These are phyloP conservation scores for Arthrobotrys megalospora DNA, from an alignment of 2,329 filamentous ascomycete genomes.

Conservation along the genomic window DNA sequence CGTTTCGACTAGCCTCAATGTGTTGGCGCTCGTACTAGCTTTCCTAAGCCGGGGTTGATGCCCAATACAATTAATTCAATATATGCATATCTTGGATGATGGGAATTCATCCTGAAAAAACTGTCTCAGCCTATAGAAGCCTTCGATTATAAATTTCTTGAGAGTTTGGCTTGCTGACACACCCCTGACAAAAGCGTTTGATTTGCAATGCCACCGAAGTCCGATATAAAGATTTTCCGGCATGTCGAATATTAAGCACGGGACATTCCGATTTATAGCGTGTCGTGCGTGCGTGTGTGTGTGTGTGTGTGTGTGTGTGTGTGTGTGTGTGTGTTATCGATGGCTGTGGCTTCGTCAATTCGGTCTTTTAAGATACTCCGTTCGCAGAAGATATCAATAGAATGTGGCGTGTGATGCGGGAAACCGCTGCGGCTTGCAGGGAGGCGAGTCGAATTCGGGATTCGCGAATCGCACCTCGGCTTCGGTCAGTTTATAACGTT, in stretches of 20 bases:
- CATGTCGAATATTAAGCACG: not conserved
- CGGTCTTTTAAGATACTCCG: not conserved
- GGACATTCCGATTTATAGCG: slow-evolving; percentile 12
- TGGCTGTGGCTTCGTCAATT: slow-evolving; percentile 4
- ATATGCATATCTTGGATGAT: slow-evolving; percentile 25
- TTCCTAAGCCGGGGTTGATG: not conserved
- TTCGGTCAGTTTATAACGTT: slow-evolving; percentile 37
- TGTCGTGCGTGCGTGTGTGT: not conserved
- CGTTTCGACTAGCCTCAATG: slow-evolving; percentile 58
- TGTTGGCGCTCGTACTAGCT: slow-evolving; percentile 40
- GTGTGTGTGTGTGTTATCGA: not conserved
- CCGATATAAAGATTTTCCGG: slow-evolving; percentile 9
- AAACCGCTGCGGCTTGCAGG: slow-evolving; percentile 27
- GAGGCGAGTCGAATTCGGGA: slow-evolving; percentile 28
- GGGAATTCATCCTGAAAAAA: slow-evolving; percentile 31
- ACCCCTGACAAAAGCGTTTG: slow-evolving; percentile 32
- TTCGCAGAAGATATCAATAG: slow-evolving; percentile 18
- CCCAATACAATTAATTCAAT: slow-evolving; percentile 6
- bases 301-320: not conserved
- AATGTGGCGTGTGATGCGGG: slow-evolving; percentile 28
- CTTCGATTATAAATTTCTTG: slow-evolving; percentile 32
- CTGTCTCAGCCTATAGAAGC: slow-evolving; percentile 25
- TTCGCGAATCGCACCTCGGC: slow-evolving; percentile 42
- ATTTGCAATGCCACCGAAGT: slow-evolving; percentile 13
- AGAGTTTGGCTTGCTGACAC: slow-evolving; percentile 30